These are phyloP conservation scores for Geotrichum citri-aurantii DNA, from an alignment of 1,139 yeast species.

Conservation along the genomic window DNA sequence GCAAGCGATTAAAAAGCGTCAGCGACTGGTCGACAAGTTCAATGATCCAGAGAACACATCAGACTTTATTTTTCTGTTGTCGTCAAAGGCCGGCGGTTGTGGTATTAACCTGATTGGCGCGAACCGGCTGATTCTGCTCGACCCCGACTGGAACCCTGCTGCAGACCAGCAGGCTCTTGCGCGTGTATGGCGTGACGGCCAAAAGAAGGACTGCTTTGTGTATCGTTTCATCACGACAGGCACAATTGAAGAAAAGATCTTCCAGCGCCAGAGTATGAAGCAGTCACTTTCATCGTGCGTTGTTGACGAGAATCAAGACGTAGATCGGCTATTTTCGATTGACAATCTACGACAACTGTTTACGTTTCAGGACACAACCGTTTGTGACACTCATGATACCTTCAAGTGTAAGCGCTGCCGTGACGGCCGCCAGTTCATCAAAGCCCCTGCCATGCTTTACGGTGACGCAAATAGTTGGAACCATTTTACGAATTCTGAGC, in stretches of 20 bases:
- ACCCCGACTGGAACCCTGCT: constrained; percentile 99
- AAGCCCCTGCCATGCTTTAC: constrained; percentile 84
- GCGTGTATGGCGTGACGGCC: constrained; percentile 98
- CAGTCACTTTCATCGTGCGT: constrained; percentile 90
- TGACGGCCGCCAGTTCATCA: constrained; percentile 57
- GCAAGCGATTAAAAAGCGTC: constrained; percentile 86
- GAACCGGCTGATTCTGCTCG: constrained; percentile 77
- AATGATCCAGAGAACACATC: constrained; percentile 77
- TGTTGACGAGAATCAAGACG: constrained; percentile 94
- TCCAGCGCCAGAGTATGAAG: constrained; percentile 96
- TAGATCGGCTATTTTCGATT: constrained; percentile 81
- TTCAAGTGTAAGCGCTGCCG: constrained; percentile 81
- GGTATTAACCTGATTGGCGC: constrained; percentile 97
- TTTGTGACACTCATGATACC: constrained; percentile 90
- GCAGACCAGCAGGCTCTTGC: constrained; percentile 98
- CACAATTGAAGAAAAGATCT: constrained; percentile 91
- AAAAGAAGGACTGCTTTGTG: constrained; percentile 91
- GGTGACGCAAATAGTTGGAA: constrained; percentile 99
- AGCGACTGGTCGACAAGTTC: constrained; percentile 82
- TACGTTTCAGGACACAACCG: constrained; percentile 58
- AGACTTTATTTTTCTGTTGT: constrained; percentile 80
- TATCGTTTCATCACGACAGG: constrained; percentile 93
- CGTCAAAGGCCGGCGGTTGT: constrained; percentile 98
- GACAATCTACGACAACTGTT: constrained; percentile 75
- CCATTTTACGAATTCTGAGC: constrained; percentile 62